Conservation (phyloP, 2,329 filamentous ascomycete genomes). For the Scedosporium boydii region DNA sequence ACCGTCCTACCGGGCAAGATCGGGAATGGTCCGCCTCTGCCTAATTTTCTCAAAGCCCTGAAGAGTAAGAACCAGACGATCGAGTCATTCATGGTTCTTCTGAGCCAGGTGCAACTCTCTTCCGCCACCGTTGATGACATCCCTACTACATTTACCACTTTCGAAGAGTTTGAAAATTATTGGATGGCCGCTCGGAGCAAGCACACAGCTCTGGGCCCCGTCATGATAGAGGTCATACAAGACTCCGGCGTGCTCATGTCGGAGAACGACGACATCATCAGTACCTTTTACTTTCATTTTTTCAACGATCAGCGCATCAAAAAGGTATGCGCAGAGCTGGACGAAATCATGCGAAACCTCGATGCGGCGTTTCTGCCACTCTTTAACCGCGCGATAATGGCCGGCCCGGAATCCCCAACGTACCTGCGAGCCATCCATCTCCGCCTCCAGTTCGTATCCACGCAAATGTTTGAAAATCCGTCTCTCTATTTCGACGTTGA, state of each 20-base stretch:
- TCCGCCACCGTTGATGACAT: constrained; percentile 8
- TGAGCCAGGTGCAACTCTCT: constrained; percentile 13
- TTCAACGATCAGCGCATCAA: constrained; percentile 11
- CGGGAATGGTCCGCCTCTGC: constrained; percentile 13
- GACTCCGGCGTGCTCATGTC: constrained; percentile 7
- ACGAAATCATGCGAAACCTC: constrained; percentile 10
- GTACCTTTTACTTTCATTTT: constrained; percentile 10
- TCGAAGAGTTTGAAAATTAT: constrained; percentile 17
- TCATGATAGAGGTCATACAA: constrained; percentile 13
- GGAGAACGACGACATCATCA: constrained; percentile 9
- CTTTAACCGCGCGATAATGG: constrained; percentile 19
- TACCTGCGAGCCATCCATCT: constrained; percentile 23
- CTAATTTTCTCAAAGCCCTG: constrained; percentile 14
- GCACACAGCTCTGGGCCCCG: constrained; percentile 10
- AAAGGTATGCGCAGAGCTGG: constrained; percentile 11
- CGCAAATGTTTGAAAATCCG: constrained; percentile 19
- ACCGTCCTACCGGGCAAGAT: constrained; percentile 14
- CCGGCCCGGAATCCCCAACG: constrained; percentile 14
- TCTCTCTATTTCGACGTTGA: constrained; percentile 15
- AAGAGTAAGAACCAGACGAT: constrained; percentile 13
- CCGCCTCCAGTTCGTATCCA: constrained; percentile 18
- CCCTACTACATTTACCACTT: constrained; percentile 13
- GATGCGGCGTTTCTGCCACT: constrained; percentile 22
- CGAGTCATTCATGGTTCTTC: constrained; percentile 16
- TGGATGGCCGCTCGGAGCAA: constrained; percentile 11